These are phyloP conservation scores for Penicillium bovifimosum DNA, from an alignment of 495 filamentous ascomycete genomes.

Conservation along the genomic window DNA sequence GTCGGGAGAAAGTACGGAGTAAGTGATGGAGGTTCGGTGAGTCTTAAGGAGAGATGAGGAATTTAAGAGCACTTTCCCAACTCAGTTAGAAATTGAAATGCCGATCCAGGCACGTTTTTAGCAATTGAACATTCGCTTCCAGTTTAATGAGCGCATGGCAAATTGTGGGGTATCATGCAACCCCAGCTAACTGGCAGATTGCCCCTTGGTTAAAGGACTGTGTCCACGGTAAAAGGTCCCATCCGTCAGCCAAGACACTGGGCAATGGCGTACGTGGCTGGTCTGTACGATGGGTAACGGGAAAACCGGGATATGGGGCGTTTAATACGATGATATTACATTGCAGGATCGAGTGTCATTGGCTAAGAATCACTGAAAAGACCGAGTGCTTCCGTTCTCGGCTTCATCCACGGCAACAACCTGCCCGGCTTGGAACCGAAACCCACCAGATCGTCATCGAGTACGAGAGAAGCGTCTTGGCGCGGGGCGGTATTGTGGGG, in stretches of 20 bases:
- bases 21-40: background rate
- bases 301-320: conserved; percentile 6
- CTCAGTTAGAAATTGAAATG: conserved; percentile 1
- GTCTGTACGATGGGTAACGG: background rate
- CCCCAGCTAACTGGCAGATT: conserved; percentile 10
- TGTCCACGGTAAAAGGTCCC: background rate
- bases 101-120: conserved; percentile 17
- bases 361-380: background rate
- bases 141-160: conserved; percentile 3
- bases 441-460: conserved; percentile 5
- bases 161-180: conserved; percentile 17
- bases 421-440: background rate
- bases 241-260: conserved; percentile 2
- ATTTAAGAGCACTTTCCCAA: conserved; percentile 1
- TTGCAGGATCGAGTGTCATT: background rate
- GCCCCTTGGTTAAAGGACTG: no score
- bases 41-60: background rate
- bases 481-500: conserved; percentile 13
- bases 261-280: conserved; percentile 14
- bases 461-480: conserved; percentile 5
- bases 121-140: conserved; percentile 7
- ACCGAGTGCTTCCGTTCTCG: background rate
- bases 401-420: conserved; percentile 1
- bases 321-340: background rate
- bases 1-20: background rate